phyloP scores from a whole-genome alignment of 805 yeast species.

The Zygosaccharomyces kombuchaensis region DNA sequence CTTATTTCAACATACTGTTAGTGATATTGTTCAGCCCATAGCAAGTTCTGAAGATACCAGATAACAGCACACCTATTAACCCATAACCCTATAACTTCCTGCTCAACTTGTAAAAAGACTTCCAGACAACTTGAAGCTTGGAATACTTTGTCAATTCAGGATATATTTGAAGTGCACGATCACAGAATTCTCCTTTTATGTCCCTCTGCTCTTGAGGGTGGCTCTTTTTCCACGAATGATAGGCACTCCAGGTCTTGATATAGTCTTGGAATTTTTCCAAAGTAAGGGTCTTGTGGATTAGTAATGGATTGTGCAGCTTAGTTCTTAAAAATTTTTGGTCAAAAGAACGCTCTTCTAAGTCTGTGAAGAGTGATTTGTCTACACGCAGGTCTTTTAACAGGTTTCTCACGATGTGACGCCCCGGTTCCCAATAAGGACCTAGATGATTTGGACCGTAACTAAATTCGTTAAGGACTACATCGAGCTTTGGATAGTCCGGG shows the following conservation, averaged over 20 bases:
- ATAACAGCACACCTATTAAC: too few relatives aligned
- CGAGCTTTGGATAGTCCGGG: slow-evolving; percentile 48
- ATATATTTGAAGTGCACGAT: slow-evolving; percentile 35
- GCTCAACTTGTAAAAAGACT: slow-evolving; percentile 28
- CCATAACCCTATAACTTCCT: slow-evolving; percentile 4
- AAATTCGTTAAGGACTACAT: slow-evolving; percentile 48
- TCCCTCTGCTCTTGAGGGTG: slow-evolving; percentile 31
- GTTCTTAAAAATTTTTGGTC: slow-evolving; percentile 11
- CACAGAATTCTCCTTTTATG: slow-evolving; percentile 47
- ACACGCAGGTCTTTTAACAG: slow-evolving; percentile 32
- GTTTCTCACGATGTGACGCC: slow-evolving; percentile 51
- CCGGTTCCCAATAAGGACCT: slow-evolving; percentile 78
- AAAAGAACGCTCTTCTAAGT: slow-evolving; percentile 36
- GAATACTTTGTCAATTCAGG: slow-evolving; percentile 17
- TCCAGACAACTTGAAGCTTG: slow-evolving; percentile 25
- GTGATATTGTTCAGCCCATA: too few relatives aligned
- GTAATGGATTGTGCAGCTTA: slow-evolving; percentile 22
- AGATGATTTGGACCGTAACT: slow-evolving; percentile 46
- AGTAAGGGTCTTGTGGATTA: slow-evolving; percentile 38
- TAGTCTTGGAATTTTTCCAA: slow-evolving; percentile 49
- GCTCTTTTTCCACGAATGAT: slow-evolving; percentile 49
- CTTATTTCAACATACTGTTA: too few relatives aligned
- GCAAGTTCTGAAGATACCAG: too few relatives aligned
- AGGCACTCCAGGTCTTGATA: slow-evolving; percentile 64
- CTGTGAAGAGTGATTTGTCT: slow-evolving; percentile 36